Conservation (phyloP, 495 filamentous ascomycete species). For the Xanthoparmelia taractica region DNA sequence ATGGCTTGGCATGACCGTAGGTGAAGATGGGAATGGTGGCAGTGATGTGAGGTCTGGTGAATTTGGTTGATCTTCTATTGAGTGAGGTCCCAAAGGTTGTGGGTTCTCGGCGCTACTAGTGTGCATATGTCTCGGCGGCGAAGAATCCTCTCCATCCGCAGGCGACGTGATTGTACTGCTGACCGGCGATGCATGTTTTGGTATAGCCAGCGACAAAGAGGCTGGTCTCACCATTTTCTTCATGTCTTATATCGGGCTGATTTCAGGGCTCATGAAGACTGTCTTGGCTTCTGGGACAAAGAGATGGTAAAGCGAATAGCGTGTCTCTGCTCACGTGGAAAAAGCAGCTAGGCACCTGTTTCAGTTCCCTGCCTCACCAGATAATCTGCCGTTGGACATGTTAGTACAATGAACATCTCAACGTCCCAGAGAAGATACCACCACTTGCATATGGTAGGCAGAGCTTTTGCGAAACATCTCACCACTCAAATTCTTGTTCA, state of each 20-base stretch:
- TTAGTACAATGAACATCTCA: not conserved
- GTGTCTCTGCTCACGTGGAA: not conserved
- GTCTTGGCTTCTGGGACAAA: not conserved
- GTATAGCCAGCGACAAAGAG: constrained; percentile 20
- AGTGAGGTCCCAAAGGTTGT: constrained; percentile 4
- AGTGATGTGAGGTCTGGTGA: constrained; percentile 48
- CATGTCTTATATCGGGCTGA: not conserved
- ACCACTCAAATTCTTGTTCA: not conserved
- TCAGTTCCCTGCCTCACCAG: not conserved
- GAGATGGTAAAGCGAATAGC: not conserved
- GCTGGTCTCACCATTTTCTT: constrained; percentile 12
- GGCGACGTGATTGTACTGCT: constrained; percentile 21
- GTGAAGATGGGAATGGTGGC: constrained; percentile 46
- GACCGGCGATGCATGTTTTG: constrained; percentile 17
- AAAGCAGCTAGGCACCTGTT: not conserved
- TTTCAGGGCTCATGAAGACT: not conserved
- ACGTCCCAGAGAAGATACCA: not conserved
- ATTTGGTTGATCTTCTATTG: constrained; percentile 26
- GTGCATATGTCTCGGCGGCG: constrained; percentile 15
- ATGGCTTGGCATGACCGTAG: constrained; percentile 42
- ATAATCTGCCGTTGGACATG: not conserved
- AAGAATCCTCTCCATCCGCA: constrained; percentile 6
- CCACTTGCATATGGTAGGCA: not conserved
- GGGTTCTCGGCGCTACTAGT: constrained; percentile 1
- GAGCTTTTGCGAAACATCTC: not conserved